Evolutionary conservation across 768 basidiomycete species (phyloP).

Genomic region (Agaricus sinodeliciosus): DNA sequence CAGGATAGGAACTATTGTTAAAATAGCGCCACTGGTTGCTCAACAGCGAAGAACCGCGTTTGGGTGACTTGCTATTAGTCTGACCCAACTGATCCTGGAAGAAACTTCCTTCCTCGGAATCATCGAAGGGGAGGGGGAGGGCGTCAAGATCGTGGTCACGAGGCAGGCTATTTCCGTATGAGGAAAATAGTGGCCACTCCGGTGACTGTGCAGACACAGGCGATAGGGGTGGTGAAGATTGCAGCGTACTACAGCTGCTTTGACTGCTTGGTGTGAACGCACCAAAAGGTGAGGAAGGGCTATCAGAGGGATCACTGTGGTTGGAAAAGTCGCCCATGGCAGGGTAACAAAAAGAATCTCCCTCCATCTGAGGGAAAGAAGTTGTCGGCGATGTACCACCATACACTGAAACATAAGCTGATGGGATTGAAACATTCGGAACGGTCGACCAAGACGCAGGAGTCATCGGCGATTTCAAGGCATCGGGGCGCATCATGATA

Average conservation of each 20-base stretch:
- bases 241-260: conserved; percentile 9
- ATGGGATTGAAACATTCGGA: conserved; percentile 14
- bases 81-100: neutral
- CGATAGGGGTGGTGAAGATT: conserved; percentile 3
- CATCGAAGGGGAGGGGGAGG: neutral
- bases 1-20: neutral
- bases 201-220: neutral
- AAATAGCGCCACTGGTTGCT: neutral
- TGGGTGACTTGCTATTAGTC: neutral
- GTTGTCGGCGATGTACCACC: conserved; percentile 13
- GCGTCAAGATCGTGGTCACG: neutral
- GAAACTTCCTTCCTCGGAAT: neutral
- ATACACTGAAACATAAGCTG: too few relatives aligned
- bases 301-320: neutral
- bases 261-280: conserved; percentile 6
- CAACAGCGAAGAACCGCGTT: neutral
- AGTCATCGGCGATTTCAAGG: conserved; percentile 21
- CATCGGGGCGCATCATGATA: conserved; percentile 23
- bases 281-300: neutral
- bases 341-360: neutral
- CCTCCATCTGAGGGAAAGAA: conserved; percentile 29
- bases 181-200: neutral
- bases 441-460: conserved; percentile 38
- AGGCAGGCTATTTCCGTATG: neutral
- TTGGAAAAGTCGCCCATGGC: neutral